Conservation (phyloP, 768 basidiomycete species). For the Daedalea quercina region DNA sequence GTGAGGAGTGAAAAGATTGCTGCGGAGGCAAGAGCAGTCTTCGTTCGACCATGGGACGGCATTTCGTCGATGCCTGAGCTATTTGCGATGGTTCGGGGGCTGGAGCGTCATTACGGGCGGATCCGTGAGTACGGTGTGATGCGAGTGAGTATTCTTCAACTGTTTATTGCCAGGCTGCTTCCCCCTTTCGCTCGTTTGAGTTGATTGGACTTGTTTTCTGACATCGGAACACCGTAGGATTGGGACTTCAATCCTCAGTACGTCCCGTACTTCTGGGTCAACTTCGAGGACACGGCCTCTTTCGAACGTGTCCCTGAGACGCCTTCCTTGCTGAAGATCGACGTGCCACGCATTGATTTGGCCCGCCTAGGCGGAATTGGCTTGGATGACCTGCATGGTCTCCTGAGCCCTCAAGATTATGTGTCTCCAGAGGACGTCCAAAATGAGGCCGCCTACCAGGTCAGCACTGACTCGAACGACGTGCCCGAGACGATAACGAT, state of each 20-base stretch:
- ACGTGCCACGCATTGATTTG: slow-evolving; percentile 16
- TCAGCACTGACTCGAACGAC: too few relatives aligned
- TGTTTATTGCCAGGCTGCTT: too few relatives aligned
- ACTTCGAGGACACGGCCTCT: slow-evolving; percentile 33
- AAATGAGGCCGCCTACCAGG: neutral
- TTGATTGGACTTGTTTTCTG: too few relatives aligned
- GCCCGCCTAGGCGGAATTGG: slow-evolving; percentile 27
- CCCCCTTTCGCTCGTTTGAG: too few relatives aligned
- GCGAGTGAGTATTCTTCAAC: slow-evolving; percentile 19
- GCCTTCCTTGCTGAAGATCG: slow-evolving; percentile 26
- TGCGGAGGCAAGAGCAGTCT: slow-evolving; percentile 11
- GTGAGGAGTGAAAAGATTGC: neutral
- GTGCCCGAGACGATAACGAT: slow-evolving; percentile 1
- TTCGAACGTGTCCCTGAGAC: slow-evolving; percentile 22
- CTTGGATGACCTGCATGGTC: slow-evolving; percentile 23
- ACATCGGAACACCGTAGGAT: slow-evolving; percentile 13
- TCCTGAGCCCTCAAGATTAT: slow-evolving; percentile 19
- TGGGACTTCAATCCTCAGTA: slow-evolving; percentile 22
- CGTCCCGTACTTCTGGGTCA: slow-evolving; percentile 34
- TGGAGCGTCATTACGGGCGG: slow-evolving; percentile 34
- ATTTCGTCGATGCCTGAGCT: slow-evolving; percentile 43
- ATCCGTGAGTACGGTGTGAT: slow-evolving; percentile 11
- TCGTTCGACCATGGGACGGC: slow-evolving; percentile 34
- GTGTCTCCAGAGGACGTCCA: neutral
- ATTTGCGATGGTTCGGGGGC: slow-evolving; percentile 41